Percentiles rank a stretch among this genome's conserved stretches.
Evolutionary conservation across 371 early-diverging fungal species (phyloP).

Genomic region (Circinella umbellata): DNA sequence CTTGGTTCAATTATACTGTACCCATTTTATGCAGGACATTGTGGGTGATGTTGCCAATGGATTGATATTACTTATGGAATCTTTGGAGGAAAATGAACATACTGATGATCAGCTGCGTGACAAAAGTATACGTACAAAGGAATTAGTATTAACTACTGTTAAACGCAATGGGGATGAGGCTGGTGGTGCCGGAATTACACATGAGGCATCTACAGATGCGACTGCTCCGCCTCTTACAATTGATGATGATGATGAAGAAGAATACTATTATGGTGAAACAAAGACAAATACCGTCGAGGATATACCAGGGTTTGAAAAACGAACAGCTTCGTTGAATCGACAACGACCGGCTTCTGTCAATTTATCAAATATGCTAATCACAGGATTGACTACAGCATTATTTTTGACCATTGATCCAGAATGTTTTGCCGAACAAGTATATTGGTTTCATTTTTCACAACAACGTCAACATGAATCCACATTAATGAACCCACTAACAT

Average conservation of each 20-base stretch:
- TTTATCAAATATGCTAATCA: conserved; percentile 54
- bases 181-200: conserved; percentile 2
- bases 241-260: too few relatives aligned
- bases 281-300: conserved; percentile 5
- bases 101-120: conserved; percentile 3
- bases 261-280: too few relatives aligned
- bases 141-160: conserved; percentile 36
- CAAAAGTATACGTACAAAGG: conserved; percentile 20
- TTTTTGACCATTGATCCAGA: conserved; percentile 66
- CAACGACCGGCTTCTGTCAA: conserved; percentile 32
- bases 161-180: conserved; percentile 30
- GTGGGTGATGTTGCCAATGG: conserved; percentile 51
- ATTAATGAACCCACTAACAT: conserved; percentile 39
- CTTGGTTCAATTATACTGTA: conserved; percentile 36
- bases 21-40: conserved; percentile 33
- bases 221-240: too few relatives aligned
- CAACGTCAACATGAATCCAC: conserved; percentile 36
- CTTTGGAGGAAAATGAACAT: not conserved
- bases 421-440: conserved; percentile 75
- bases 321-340: not conserved
- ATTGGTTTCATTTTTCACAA: conserved; percentile 63
- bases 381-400: conserved; percentile 67
- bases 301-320: not conserved
- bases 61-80: conserved; percentile 41
- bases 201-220: too few relatives aligned